phyloP scores from a whole-genome alignment of 2,329 filamentous ascomycete species.

The Blastomyces emzantsi region DNA sequence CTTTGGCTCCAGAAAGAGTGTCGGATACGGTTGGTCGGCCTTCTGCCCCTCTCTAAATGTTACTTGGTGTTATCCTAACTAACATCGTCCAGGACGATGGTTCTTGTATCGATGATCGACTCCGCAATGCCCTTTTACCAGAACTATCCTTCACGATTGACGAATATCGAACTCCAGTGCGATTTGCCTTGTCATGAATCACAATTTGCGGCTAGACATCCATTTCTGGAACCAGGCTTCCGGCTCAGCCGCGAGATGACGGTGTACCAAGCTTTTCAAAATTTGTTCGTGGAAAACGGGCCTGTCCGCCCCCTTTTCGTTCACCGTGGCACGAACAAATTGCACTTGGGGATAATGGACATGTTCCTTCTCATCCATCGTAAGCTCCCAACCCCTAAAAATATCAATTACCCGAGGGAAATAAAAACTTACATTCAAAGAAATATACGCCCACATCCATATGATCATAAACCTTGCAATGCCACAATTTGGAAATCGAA shows the following conservation, averaged over 20 bases:
- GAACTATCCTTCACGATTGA: conserved; percentile 38
- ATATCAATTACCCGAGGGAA: conserved; percentile 7
- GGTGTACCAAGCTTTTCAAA: conserved; percentile 32
- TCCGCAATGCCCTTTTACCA: conserved; percentile 39
- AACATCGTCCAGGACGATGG: conserved; percentile 27
- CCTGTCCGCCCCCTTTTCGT: conserved; percentile 13
- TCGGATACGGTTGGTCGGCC: conserved; percentile 31
- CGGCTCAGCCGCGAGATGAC: conserved; percentile 30
- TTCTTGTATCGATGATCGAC: conserved; percentile 35
- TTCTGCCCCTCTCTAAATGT: background rate
- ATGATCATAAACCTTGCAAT: conserved; percentile 33
- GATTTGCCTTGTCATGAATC: conserved; percentile 37
- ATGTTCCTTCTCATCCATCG: conserved; percentile 38
- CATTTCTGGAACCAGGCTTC: conserved; percentile 35
- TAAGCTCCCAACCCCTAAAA: conserved; percentile 18
- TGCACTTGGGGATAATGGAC: conserved; percentile 29
- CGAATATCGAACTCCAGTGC: conserved; percentile 34
- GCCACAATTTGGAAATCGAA: conserved; percentile 15
- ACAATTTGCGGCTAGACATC: conserved; percentile 34
- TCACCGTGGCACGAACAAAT: conserved; percentile 12
- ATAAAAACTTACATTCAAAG: conserved; percentile 20
- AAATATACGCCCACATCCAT: conserved; percentile 34
- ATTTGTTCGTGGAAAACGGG: conserved; percentile 27
- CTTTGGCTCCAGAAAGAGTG: conserved; percentile 39
- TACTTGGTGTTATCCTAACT: background rate